Base-by-base conservation (phyloP, 2,329 filamentous ascomycete species). In the Fusarium foetens region DNA sequence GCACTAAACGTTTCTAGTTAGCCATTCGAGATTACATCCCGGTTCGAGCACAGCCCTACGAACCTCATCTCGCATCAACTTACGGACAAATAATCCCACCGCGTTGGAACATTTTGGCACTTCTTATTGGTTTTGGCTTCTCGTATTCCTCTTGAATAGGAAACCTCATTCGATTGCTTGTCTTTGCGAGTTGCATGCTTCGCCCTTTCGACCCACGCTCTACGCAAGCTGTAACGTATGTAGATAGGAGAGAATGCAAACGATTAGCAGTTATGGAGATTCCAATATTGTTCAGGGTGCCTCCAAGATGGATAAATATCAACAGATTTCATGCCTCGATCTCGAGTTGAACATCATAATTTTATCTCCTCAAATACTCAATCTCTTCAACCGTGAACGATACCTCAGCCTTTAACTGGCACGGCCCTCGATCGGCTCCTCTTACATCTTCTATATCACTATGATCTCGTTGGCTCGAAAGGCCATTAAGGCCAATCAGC, bases 91-190 rank as follows among this genome's bases (percentile, higher is more conserved):
- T 33, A 65, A 63, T 63, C 49, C 25, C 49, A 57, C 73, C 62
- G 51, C 21, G 31, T 58, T 33, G 14, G 36, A 21, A 43, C n/a
- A 23, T n/a, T 23, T 23, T 16, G 29, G 6, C 41, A 11, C 27
- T 48, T 33, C 19, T 42, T 12, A 74, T 67, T 76, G 72, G 73
- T 3, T 25, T 35, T 29, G 6, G 8, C 5, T 6, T 17, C 39
- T 31, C 23, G 23, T 43, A 33, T 23, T 39, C 17, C 46, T 57
- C 61, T 63, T 25, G 38, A 66, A 70, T 55, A 58, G 71, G 75
- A 71, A 73, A 72, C 23, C 46, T 36, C 64, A 74, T 76, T 76
- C 75, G 71, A 76, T 57, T 41, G 42, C 46, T 38, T 35, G 35
- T 41, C 33, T 42, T 36, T n/a, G 27, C 42, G 31, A 41, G 43